These are phyloP conservation scores for Dissophora ornata DNA, from an alignment of 192 early-diverging fungal genomes.

Conservation along the genomic window DNA sequence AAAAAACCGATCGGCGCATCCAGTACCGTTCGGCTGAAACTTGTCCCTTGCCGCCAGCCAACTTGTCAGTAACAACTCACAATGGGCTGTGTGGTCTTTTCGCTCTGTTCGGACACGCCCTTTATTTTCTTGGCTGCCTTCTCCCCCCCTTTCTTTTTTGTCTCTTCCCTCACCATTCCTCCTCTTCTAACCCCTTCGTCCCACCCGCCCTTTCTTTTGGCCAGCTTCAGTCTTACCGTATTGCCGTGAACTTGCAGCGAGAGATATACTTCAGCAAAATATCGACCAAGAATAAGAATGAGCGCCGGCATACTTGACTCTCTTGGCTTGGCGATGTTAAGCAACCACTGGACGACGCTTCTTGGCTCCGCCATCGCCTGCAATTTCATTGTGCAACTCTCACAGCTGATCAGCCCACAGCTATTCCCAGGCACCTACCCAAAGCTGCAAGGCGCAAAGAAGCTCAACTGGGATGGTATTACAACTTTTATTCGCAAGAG, in stretches of 20 bases:
- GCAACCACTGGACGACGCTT: conserved; percentile 74
- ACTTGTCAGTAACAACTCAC: too few species aligned
- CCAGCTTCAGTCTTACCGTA: background rate
- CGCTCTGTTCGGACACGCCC: too few species aligned
- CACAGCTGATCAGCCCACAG: conserved; percentile 68
- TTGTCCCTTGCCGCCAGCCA: conserved; percentile 9
- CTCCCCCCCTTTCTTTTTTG: conserved; percentile 18
- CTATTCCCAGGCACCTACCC: conserved; percentile 78
- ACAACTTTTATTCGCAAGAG: too few species aligned
- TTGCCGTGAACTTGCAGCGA: background rate
- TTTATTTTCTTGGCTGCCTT: background rate
- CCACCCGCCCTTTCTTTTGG: background rate
- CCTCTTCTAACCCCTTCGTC: conserved; percentile 8
- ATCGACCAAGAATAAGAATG: too few species aligned
- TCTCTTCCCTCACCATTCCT: background rate
- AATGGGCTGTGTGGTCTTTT: too few species aligned
- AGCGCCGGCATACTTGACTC: conserved; percentile 54
- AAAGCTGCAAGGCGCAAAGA: conserved; percentile 63
- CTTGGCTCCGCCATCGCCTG: conserved; percentile 62
- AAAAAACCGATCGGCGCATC: too few species aligned
- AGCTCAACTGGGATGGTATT: conserved; percentile 60
- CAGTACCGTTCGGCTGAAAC: conserved; percentile 13
- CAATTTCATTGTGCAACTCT: conserved; percentile 67
- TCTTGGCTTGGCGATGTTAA: conserved; percentile 66
- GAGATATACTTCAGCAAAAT: too few species aligned